Percentiles rank a stretch among this genome's conserved stretches.
Evolutionary conservation across 2,329 filamentous ascomycete genomes (phyloP).

Genomic region (Zalaria obscura): DNA sequence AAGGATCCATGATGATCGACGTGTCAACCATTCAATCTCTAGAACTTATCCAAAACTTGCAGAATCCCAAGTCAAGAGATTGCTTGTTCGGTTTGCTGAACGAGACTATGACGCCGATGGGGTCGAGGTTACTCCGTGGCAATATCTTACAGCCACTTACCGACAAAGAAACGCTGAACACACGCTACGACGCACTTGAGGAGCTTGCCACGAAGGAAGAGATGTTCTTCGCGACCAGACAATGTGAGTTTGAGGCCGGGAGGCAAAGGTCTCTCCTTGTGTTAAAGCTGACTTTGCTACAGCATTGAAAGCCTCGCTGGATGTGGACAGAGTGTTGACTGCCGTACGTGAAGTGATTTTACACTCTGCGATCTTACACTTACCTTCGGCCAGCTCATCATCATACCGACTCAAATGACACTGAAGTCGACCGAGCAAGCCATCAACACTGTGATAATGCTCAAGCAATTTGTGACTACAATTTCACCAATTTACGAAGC

Average conservation of each 20-base stretch:
- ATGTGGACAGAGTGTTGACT: slow-evolving; percentile 68
- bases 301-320: slow-evolving; percentile 59
- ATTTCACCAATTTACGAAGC: slow-evolving; percentile 55
- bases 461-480: slow-evolving; percentile 66
- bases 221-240: slow-evolving; percentile 64
- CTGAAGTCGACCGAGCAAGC: slow-evolving; percentile 62
- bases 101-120: slow-evolving; percentile 78
- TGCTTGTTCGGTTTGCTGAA: slow-evolving; percentile 79
- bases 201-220: slow-evolving; percentile 73
- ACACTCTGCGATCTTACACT: too few species aligned
- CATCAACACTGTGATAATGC: slow-evolving; percentile 72
- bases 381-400: slow-evolving; percentile 39
- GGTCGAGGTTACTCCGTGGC: slow-evolving; percentile 64
- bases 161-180: slow-evolving; percentile 48
- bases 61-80: slow-evolving; percentile 62
- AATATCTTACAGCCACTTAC: slow-evolving; percentile 86
- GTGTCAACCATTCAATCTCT: slow-evolving; percentile 73
- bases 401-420: slow-evolving; percentile 52
- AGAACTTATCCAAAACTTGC: slow-evolving; percentile 79
- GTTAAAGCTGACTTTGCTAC: too few species aligned
- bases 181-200: slow-evolving; percentile 68
- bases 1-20: slow-evolving; percentile 93
- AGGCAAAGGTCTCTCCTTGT: too few species aligned
- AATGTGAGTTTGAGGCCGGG: slow-evolving; percentile 21
- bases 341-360: slow-evolving; percentile 26